Base-by-base conservation (phyloP, 306 rosid species). In the Cicer pinnatifidum region DNA sequence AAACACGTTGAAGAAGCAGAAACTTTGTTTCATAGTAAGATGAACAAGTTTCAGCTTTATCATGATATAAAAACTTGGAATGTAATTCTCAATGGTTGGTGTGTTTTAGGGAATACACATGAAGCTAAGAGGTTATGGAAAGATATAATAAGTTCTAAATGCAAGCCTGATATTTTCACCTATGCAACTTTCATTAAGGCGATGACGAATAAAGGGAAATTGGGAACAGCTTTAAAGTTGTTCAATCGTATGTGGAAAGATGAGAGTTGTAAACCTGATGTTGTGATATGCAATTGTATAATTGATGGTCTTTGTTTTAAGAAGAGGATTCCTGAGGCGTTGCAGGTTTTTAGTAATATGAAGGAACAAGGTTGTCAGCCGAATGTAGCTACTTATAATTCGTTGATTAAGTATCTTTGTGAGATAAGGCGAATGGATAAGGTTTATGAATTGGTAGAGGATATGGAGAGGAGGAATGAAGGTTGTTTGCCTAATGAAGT, bases 251-350 rank as follows among this genome's bases (percentile, higher is more conserved):
- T 92, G 98, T 83, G 85, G 90, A 33, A 59, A 59, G 92, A 84
- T 48, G 70, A 78, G 56, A 85, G 84, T 40, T 80, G 82, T 72
- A 69, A 82, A 38, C 95, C 88, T 0, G 90, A 86, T 68, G 90
- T 80, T 66, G 88, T 88, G 68, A 88, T 89, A 52, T 92, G 91
- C 78, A 92, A 85, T 58, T 87, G 88, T 66, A 75, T 92, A 56
- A 86, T 90, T 61, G 88, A 90, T 40, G 94, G 91, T 11, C 96
- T 90, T 78, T 87, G 95, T 87, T 92, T 90, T 88, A 90, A 92
- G 89, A 90, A 92, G 82, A 90, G 95, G 82, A 74, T 90, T 67
- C 97, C 97, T 9, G 83, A 83, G 75, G 93, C 95, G 0, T 81
- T 92, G 73, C 84, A 85, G 67, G 69, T 92, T 71, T 82, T 87